phyloP scores from a whole-genome alignment of 2,329 filamentous ascomycete genomes.

The Curvularia hawaiiensis region DNA sequence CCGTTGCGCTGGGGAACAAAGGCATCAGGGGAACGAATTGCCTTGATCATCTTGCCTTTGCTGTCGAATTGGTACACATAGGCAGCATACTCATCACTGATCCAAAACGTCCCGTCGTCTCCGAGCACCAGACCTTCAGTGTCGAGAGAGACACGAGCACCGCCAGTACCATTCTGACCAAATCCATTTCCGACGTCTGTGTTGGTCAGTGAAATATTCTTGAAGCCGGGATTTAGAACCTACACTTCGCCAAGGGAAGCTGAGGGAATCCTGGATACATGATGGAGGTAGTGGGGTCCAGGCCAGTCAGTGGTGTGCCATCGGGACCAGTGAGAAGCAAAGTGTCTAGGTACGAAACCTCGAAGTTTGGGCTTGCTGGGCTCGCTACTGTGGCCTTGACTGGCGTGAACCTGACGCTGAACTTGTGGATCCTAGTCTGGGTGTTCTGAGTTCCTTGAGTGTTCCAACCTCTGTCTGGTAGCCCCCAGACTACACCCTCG shows the following conservation, averaged over 20 bases:
- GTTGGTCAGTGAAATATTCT: not conserved
- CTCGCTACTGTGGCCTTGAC: slow-evolving; percentile 57
- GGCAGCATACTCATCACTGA: slow-evolving; percentile 67
- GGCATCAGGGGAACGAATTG: slow-evolving; percentile 68
- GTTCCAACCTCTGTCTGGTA: slow-evolving; percentile 77
- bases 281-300: slow-evolving; percentile 19
- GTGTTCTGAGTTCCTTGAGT: slow-evolving; percentile 71
- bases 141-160: slow-evolving; percentile 65
- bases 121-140: slow-evolving; percentile 69
- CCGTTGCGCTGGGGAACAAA: slow-evolving; percentile 68
- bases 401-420: slow-evolving; percentile 64
- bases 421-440: slow-evolving; percentile 71
- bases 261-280: slow-evolving; percentile 65
- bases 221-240: not conserved
- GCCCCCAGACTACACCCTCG: slow-evolving; percentile 64
- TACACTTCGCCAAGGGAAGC: slow-evolving; percentile 65
- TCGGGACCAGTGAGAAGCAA: slow-evolving; percentile 68
- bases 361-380: slow-evolving; percentile 65
- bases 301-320: slow-evolving; percentile 61
- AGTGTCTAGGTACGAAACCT: slow-evolving; percentile 67
- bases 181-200: slow-evolving; percentile 68
- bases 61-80: slow-evolving; percentile 70
- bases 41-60: slow-evolving; percentile 63
- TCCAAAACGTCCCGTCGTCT: slow-evolving; percentile 67
- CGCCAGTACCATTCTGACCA: slow-evolving; percentile 64